phyloP scores from a whole-genome alignment of 306 rosid species.

The Medicago truncatula region MtrunA17r5.0-ANR NC_053044.1:40476001-40476500 shows the following conservation, averaged over 20 bases:
- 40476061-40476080: constrained; percentile 81
- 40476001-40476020: too few species aligned
- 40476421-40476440: too few species aligned
- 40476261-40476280: background rate
- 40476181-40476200: constrained; percentile 53
- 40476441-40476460: too few species aligned
- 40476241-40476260: background rate
- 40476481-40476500: too few species aligned
- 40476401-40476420: background rate
- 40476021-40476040: constrained; percentile 46
- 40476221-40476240: background rate
- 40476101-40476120: constrained; percentile 71
- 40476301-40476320: background rate
- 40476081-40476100: constrained; percentile 75
- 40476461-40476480: too few species aligned
- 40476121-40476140: constrained; percentile 70
- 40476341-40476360: too few species aligned
- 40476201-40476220: background rate
- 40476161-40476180: constrained; percentile 93
- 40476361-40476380: too few species aligned
- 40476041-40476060: constrained; percentile 84
- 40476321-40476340: background rate
- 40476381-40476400: too few species aligned
- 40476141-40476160: constrained; percentile 92
- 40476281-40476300: constrained; percentile 1